phyloP scores from a whole-genome alignment of 768 basidiomycete species.

The Daedaleopsis nitida region DNA sequence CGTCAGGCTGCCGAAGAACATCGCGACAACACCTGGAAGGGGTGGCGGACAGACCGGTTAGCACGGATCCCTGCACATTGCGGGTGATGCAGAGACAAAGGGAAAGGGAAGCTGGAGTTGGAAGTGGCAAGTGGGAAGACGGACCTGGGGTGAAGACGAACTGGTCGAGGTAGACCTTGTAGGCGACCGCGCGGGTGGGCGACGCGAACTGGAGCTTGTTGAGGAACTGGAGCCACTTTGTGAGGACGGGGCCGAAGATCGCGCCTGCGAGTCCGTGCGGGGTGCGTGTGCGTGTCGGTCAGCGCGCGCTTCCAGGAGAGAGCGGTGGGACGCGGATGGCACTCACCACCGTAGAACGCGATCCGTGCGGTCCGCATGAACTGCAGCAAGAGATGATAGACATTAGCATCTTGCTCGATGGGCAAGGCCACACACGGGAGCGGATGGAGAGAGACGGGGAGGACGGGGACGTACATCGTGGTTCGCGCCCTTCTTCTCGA shows the following conservation, averaged over 20 bases:
- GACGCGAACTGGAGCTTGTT: slow-evolving; percentile 69
- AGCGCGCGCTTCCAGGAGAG: slow-evolving; percentile 20
- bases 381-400: slow-evolving; percentile 31
- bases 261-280: slow-evolving; percentile 41
- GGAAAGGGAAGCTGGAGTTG: too few relatives aligned
- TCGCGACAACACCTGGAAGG: slow-evolving; percentile 43
- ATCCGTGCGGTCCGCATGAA: slow-evolving; percentile 63
- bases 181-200: slow-evolving; percentile 58
- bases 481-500: slow-evolving; percentile 68
- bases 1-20: slow-evolving; percentile 78
- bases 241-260: slow-evolving; percentile 80
- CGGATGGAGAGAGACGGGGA: neutral
- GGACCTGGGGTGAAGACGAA: slow-evolving; percentile 70
- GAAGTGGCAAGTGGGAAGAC: slow-evolving; percentile 17
- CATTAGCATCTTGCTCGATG: neutral
- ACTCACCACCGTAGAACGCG: slow-evolving; percentile 71
- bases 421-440: neutral
- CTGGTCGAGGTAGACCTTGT: slow-evolving; percentile 82
- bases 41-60: neutral
- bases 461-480: slow-evolving; percentile 74
- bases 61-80: too few relatives aligned
- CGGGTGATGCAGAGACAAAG: too few relatives aligned
- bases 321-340: neutral
- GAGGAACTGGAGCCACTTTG: slow-evolving; percentile 79
- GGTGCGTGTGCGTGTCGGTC: too few relatives aligned